Evolutionary conservation across 164 flowering plant species (phyloP), one percentile per base, ranked within the genome.

Genomic region (Buxus sempervirens): DNA sequence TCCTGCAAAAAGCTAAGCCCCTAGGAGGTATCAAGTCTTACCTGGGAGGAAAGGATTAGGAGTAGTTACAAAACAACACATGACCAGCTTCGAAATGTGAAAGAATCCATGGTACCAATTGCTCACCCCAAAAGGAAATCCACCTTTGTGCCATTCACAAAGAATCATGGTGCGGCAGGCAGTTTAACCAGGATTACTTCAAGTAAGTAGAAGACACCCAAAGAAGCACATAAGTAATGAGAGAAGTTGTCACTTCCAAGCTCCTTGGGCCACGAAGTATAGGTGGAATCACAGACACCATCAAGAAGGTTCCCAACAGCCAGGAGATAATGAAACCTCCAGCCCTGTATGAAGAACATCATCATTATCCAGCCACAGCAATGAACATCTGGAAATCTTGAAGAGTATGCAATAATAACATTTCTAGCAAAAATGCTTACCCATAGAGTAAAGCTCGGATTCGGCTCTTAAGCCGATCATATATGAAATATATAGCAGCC

Each of bases 201-300:
- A 88, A 83, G 73, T 90, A 95, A 18, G 98, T 88, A 36, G 99
- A 89, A 41, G 96, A 76, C 67, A 90, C 87, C 99, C 99, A 95
- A 24, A 95, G 88, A 48, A 95, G 81, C 64, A 90, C 72, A 71
- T 87, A 95, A 25, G 84, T 75, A 76, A 92, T 69, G 80, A 92
- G 71, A 26, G 97, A 86, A 65, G 96, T 86, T 5, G 79, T 80
- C 58, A 95, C 96, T 80, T 95, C 99, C 72, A 95, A 87, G 77
- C 88, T 81, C 76, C 88, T 85, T 20, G 77, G 93, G 24, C 99
- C 98, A 68, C 84, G 86, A 58, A 89, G 79, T 19, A 90, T 25
- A 14, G 98, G 96, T 67, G 99, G 98, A 65, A 93, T 76, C 62
- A 95, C 86, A 63, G 99, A 86, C 53, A 90, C 96, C 99, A 93